A percentile compares a stretch with the other conserved stretches of the same genome.
Conservation (phyloP, 768 basidiomycete genomes). For the Boletus huronensis region DNA sequence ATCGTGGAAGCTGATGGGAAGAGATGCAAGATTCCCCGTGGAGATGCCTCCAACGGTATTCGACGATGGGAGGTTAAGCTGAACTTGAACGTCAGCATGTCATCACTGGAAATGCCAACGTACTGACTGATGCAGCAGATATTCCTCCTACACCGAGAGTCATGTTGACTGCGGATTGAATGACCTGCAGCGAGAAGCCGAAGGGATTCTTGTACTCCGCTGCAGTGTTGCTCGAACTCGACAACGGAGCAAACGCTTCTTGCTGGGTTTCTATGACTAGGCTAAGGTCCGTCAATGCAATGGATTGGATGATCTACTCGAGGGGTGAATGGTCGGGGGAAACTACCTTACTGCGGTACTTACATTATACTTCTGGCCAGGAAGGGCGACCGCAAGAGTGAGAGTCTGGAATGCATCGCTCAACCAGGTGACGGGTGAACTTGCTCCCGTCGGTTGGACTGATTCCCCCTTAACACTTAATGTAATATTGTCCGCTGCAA, state of each 20-base stretch:
- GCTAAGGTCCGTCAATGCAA: slow-evolving; percentile 54
- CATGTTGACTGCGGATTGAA: slow-evolving; percentile 53
- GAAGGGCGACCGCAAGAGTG: slow-evolving; percentile 55
- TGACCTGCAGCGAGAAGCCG: slow-evolving; percentile 68
- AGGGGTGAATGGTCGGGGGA: neutral
- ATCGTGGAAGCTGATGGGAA: slow-evolving; percentile 55
- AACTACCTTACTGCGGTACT: slow-evolving; percentile 8
- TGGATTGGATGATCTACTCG: slow-evolving; percentile 57
- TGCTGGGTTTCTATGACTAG: slow-evolving; percentile 48
- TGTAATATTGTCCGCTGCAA: slow-evolving; percentile 61
- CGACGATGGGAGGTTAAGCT: slow-evolving; percentile 51
- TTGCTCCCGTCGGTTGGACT: slow-evolving; percentile 55
- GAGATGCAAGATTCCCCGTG: slow-evolving; percentile 62
- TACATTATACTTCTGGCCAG: slow-evolving; percentile 55
- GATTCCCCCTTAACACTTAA: slow-evolving; percentile 55
- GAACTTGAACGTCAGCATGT: slow-evolving; percentile 1
- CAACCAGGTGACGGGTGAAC: slow-evolving; percentile 55
- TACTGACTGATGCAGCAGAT: slow-evolving; percentile 50
- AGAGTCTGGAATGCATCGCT: slow-evolving; percentile 69
- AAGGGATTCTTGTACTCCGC: slow-evolving; percentile 72
- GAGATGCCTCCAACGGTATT: slow-evolving; percentile 58
- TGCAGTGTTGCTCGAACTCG: slow-evolving; percentile 52
- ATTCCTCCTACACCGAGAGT: slow-evolving; percentile 45
- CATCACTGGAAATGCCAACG: neutral
- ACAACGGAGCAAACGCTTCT: slow-evolving; percentile 57